Base-by-base conservation (phyloP, 306 rosid genomes). In the Trifolium dubium region DNA sequence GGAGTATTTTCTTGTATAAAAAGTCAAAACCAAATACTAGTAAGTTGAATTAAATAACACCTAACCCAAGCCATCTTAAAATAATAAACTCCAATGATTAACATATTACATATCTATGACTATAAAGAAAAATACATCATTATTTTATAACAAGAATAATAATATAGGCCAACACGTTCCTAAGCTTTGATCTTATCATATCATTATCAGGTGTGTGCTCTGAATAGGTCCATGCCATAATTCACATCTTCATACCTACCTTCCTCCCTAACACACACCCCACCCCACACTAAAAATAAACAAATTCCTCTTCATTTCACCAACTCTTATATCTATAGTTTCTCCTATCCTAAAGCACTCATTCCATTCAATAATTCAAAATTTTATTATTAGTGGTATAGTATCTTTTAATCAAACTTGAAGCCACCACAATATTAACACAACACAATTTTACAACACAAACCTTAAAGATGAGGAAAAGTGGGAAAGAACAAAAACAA, bases 121-220 rank as follows among this genome's bases (percentile, higher is more conserved):
- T 23, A 23, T 23, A 23, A 23, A 23, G 23, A 37, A 37, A 7
- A 9, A 2, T 37, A 6, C 2, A 63, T 61, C 10, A 62, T 35
- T 15, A 28, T 63, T 4, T 49, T 18, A 18, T 10, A 17, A 18
- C 2, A 78, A 53, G 9, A 59, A 12, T 8, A 4, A 12, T 3
- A 31, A n/a, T 14, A 10, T 37, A 49, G 55, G 66, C 43, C 4
- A 72, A 44, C 80, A 55, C 77, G 85, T 56, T 75, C 31, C 50
- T 12, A 8, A 67, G 6, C 60, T 44, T 69, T 59, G 76, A 68
- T 73, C 88, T 90, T 85, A 86, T 84, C 83, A 83, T 23, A 23
- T 23, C 23, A 23, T 23, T 23, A 23, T 34, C 6, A 2, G 4
- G 46, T 78, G 75, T 47, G 43, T 59, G 23, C 85, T 82, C 29